These are phyloP conservation scores for Borealophlyctis nickersoniae DNA, from an alignment of 192 early-diverging fungal genomes.

Conservation along the genomic window DNA sequence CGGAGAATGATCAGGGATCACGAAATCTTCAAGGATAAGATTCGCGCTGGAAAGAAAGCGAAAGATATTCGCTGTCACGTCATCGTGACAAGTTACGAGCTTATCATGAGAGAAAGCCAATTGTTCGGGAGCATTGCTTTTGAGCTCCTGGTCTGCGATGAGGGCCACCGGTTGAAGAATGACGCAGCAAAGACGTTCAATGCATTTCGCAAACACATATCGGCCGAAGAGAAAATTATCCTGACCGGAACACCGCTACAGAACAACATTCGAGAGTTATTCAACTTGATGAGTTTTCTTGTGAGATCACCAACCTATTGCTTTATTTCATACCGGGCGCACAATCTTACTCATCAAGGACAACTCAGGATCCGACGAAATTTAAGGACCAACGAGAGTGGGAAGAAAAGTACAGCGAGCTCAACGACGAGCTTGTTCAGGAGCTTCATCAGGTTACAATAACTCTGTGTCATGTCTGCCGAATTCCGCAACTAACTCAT, in stretches of 20 bases:
- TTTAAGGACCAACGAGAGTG: conserved; percentile 49
- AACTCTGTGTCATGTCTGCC: too few species aligned
- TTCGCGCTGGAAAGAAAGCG: not conserved
- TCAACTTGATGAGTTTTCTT: conserved; percentile 70
- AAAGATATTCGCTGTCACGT: conserved; percentile 62
- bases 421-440: conserved; percentile 51
- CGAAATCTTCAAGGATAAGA: conserved; percentile 40
- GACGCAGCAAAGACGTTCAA: conserved; percentile 57
- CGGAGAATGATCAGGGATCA: conserved; percentile 49
- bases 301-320: conserved; percentile 4
- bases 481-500: too few species aligned
- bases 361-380: conserved; percentile 46
- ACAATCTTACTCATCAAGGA: not conserved
- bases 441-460: conserved; percentile 66
- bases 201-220: conserved; percentile 45
- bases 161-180: conserved; percentile 78
- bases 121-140: conserved; percentile 56
- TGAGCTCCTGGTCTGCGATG: conserved; percentile 68
- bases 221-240: conserved; percentile 50
- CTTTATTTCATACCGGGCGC: not conserved
- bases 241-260: conserved; percentile 72
- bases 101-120: conserved; percentile 37
- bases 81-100: conserved; percentile 64
- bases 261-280: conserved; percentile 70
- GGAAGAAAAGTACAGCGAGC: conserved; percentile 50